Evolutionary conservation across 1,284 basidiomycete species (phyloP).

Genomic region (Ustilago vetiveriae): DNA sequence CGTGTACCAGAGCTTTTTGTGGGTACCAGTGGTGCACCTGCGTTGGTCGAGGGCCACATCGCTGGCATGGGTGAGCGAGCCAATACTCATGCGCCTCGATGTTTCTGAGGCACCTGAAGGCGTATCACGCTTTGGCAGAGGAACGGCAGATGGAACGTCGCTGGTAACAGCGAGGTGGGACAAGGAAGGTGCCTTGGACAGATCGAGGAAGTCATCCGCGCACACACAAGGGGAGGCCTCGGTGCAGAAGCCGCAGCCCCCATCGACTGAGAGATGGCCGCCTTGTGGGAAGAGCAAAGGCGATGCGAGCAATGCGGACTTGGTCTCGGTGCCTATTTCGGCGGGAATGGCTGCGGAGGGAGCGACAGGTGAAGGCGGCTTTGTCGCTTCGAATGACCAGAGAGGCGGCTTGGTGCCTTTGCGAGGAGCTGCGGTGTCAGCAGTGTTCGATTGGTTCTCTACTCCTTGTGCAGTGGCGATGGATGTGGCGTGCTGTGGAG

Average conservation of each 20-base stretch:
- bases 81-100: conserved; percentile 38
- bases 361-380: conserved; percentile 8
- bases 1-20: conserved; percentile 47
- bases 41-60: conserved; percentile 25
- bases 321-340: background rate
- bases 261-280: conserved; percentile 27
- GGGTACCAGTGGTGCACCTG: conserved; percentile 1
- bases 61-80: conserved; percentile 35
- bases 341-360: background rate
- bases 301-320: conserved; percentile 14
- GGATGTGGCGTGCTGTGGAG: background rate
- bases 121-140: conserved; percentile 22
- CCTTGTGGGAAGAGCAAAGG: conserved; percentile 24
- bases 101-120: conserved; percentile 12
- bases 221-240: conserved; percentile 57
- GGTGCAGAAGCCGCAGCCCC: conserved; percentile 61
- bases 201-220: conserved; percentile 46
- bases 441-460: too few species aligned
- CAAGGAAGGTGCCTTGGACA: conserved; percentile 9
- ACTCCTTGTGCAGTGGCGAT: background rate
- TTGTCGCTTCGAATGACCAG: conserved; percentile 20
- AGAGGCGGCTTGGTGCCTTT: conserved; percentile 27
- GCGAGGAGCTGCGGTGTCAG: background rate
- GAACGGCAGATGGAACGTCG: conserved; percentile 26
- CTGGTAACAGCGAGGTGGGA: conserved; percentile 32